phyloP scores from a whole-genome alignment of 768 basidiomycete genomes.

The Phanerochaete carnosa region DNA sequence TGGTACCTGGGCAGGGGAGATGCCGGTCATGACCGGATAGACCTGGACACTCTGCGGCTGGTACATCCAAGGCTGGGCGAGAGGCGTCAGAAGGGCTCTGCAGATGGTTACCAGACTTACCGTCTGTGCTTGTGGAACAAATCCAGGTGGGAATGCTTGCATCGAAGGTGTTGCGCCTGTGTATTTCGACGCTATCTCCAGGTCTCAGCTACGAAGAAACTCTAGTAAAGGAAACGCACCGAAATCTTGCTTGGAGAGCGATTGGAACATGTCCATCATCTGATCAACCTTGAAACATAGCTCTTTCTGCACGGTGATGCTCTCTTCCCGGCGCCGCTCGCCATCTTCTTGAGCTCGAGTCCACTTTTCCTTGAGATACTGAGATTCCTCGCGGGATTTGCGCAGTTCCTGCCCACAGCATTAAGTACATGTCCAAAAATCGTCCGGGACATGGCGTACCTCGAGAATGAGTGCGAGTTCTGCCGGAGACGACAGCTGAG shows the following conservation, averaged over 20 bases:
- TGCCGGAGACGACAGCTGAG: background rate
- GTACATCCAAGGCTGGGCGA: background rate
- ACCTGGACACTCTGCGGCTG: background rate
- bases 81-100: background rate
- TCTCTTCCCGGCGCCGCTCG: background rate
- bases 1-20: background rate
- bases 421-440: background rate
- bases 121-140: background rate
- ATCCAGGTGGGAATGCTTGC: background rate
- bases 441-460: background rate
- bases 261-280: conserved; percentile 2
- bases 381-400: background rate
- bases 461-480: background rate
- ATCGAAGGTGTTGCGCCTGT: background rate
- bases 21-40: background rate
- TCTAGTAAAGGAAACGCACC: background rate
- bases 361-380: background rate
- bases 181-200: background rate
- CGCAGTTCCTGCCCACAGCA: background rate
- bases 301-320: background rate
- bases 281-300: background rate
- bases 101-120: background rate
- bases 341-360: background rate
- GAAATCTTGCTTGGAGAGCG: background rate
- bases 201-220: background rate